phyloP scores from a whole-genome alignment of 1,284 basidiomycete species.

The Moesziomyces globuligerus region DNA sequence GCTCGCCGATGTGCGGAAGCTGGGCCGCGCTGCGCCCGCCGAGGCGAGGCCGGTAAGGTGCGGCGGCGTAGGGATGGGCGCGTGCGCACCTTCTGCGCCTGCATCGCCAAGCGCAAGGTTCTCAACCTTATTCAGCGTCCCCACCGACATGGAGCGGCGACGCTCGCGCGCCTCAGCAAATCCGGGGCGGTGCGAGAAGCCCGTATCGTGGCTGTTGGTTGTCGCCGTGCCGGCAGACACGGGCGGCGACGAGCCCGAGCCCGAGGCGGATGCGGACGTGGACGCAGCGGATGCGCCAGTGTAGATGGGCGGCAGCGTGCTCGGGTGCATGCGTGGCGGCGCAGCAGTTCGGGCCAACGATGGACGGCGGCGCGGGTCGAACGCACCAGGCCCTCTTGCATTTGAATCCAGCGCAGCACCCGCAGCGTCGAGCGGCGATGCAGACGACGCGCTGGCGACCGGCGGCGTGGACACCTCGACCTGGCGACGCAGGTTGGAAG shows the following conservation, averaged over 20 bases:
- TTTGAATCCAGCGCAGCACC: neutral
- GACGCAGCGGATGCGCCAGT: constrained; percentile 21
- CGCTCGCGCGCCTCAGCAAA: constrained; percentile 44
- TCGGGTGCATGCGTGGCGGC: constrained; percentile 18
- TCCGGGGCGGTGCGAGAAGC: constrained; percentile 28
- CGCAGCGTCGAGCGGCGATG: constrained; percentile 29
- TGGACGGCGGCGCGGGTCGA: constrained; percentile 43
- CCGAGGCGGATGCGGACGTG: constrained; percentile 3
- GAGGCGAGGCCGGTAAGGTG: constrained; percentile 16
- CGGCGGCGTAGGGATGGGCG: constrained; percentile 7
- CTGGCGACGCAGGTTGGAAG: constrained; percentile 56
- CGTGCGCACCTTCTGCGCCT: constrained; percentile 8
- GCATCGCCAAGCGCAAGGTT: constrained; percentile 24
- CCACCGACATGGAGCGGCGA: constrained; percentile 35
- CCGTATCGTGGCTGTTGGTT: constrained; percentile 22
- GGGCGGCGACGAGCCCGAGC: constrained; percentile 30
- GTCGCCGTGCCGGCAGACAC: constrained; percentile 9
- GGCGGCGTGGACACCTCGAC: constrained; percentile 46
- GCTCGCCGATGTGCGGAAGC: constrained; percentile 34
- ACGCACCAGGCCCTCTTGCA: constrained; percentile 36
- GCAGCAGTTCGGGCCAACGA: constrained; percentile 11
- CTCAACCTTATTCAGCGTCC: constrained; percentile 29
- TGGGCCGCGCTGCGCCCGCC: constrained; percentile 12
- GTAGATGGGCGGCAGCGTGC: constrained; percentile 32
- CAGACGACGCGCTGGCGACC: constrained; percentile 5